These are phyloP conservation scores for Pyrenophora graminea DNA, from an alignment of 2,329 filamentous ascomycete species.

Conservation along the genomic window DNA sequence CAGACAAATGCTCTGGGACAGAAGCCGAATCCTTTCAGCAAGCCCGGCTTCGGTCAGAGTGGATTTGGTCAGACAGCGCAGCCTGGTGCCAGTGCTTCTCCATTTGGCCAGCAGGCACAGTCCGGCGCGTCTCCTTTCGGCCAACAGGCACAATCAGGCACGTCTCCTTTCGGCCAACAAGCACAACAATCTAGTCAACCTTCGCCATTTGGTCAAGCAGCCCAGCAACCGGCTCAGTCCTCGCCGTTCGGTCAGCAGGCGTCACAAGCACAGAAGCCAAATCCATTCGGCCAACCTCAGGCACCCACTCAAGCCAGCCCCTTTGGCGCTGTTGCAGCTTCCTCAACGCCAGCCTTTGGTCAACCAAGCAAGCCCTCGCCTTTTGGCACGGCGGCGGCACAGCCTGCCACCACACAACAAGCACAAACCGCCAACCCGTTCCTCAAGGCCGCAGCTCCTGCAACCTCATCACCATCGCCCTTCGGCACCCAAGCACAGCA, in stretches of 20 bases:
- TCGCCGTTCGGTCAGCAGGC: conserved; percentile 18
- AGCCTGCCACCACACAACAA: conserved; percentile 6
- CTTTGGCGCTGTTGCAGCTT: conserved; percentile 20
- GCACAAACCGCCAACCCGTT: conserved; percentile 29
- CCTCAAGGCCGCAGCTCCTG: conserved; percentile 17
- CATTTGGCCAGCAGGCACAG: conserved; percentile 42
- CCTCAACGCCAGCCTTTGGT: conserved; percentile 33
- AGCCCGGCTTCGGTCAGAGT: conserved; percentile 44
- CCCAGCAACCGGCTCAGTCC: conserved; percentile 16
- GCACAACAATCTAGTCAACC: conserved; percentile 13
- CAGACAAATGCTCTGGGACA: conserved; percentile 35
- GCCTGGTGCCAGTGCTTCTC: conserved; percentile 33
- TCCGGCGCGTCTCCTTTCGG: conserved; percentile 35
- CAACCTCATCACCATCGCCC: conserved; percentile 16
- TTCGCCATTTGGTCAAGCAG: conserved; percentile 16
- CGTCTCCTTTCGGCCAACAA: conserved; percentile 36
- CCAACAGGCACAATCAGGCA: conserved; percentile 26
- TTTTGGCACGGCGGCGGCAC: conserved; percentile 21
- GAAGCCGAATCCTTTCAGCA: conserved; percentile 46
- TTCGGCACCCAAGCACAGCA: conserved; percentile 44
- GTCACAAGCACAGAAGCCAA: conserved; percentile 20
- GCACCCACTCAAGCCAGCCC: conserved; percentile 18
- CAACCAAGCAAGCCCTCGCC: conserved; percentile 42
- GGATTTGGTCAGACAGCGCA: conserved; percentile 53
- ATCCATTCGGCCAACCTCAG: conserved; percentile 10